Conservation (phyloP, 495 filamentous ascomycete genomes). For the Physcia stellaris region DNA sequence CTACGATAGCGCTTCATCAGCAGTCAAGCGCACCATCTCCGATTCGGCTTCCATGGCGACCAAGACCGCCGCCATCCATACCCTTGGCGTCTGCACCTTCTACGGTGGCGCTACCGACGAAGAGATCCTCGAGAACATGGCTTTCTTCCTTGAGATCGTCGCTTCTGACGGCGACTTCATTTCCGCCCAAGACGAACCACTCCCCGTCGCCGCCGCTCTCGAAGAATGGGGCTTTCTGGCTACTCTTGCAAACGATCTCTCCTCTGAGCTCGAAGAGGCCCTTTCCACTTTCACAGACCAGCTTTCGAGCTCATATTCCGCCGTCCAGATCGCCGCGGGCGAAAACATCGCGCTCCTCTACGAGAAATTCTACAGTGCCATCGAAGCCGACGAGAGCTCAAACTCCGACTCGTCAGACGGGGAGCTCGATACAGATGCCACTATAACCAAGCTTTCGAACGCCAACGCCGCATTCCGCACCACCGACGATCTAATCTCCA, state of each 20-base stretch:
- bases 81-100: constrained; percentile 56
- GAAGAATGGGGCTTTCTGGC: constrained; percentile 82
- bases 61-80: constrained; percentile 65
- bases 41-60: constrained; percentile 49
- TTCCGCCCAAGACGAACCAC: constrained; percentile 57
- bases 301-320: constrained; percentile 58
- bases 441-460: constrained; percentile 44
- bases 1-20: constrained; percentile 47
- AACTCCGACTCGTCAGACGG: constrained; percentile 35
- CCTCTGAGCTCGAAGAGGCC: constrained; percentile 55
- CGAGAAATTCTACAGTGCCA: constrained; percentile 60
- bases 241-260: constrained; percentile 69
- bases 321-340: constrained; percentile 75
- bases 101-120: constrained; percentile 65
- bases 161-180: constrained; percentile 70
- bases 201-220: constrained; percentile 70
- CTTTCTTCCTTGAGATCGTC: constrained; percentile 72
- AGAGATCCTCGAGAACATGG: constrained; percentile 63
- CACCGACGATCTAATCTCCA: constrained; percentile 37
- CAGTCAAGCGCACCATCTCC: constrained; percentile 56
- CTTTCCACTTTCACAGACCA: constrained; percentile 87
- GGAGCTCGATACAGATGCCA: constrained; percentile 22
- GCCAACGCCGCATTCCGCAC: constrained; percentile 44
- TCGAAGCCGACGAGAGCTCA: constrained; percentile 47
- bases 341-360: constrained; percentile 84